Base-by-base conservation (phyloP, 768 basidiomycete species). In the Suillus subluteus region DNA sequence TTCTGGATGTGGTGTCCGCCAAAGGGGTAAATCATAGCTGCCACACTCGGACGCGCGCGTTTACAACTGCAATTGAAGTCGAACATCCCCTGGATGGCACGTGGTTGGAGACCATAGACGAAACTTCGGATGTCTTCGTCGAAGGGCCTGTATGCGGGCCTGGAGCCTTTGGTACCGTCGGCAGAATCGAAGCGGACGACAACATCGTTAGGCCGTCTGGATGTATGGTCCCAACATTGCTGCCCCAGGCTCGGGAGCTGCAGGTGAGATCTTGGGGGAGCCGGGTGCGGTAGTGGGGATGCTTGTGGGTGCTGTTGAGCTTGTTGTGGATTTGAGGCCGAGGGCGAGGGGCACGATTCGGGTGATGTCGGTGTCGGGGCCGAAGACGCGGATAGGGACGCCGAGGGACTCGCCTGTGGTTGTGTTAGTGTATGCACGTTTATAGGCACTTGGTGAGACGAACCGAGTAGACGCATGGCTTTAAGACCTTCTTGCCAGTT, bases 1-100 rank as follows among this genome's bases (percentile, higher is more conserved):
- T 99, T 99, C 83, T 99, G 98, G 80, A 98, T 98, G 83, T 99
- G 98, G 82, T 99, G 97, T 26, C 97, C 96, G 75, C 97, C 98
- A 81, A 99, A 99, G 77, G 97, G 98, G 80, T 99, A 99, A 77
- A 99, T 98, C 96, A 99, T 99, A 44, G 98, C 98, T 38, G 98
- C 96, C 70, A 99, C 98, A 87, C 26, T 26, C 26, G 26, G 26
- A 26, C 26, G 26, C 1, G 26, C 79, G 69, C 98, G 93, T 18
- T 96, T 96, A 81, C 98, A 99, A 16, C 95, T 95, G 83, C 90
- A 99, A 85, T 99, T 98, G 71, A 99, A 26, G 26, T 99, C 98
- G 66, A 99, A 91, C 91, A 92, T 92, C 73, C 91, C 98, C 79
- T 99, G 98, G 79, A 99, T 99, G 38, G 98, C 98, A 75, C 98